Percentiles rank a stretch among this genome's conserved stretches.
phyloP scores from a whole-genome alignment of 129 eudicot species.

The Escallonia rubra region DNA sequence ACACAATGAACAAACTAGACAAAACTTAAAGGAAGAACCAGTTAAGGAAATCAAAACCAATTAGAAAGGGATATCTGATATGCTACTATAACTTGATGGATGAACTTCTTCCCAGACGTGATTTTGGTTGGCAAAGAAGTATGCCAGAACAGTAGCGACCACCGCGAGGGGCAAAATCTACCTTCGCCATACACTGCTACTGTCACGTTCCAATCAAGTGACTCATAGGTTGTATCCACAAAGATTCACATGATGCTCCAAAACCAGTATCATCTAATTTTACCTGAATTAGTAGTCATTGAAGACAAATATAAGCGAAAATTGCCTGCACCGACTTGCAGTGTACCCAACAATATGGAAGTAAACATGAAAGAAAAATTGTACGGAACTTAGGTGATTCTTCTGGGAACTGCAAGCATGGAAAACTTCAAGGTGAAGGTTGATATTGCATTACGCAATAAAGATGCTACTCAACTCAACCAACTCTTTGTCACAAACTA shows the following conservation, averaged over 20 bases:
- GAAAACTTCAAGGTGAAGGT: not conserved
- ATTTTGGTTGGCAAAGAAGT: not conserved
- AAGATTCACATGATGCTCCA: not conserved
- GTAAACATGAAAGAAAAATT: no score
- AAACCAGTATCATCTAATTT: no score
- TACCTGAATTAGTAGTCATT: no score
- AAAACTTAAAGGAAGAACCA: slow-evolving; percentile 2
- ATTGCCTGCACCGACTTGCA: no score
- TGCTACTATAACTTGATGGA: slow-evolving; percentile 3
- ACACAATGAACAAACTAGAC: slow-evolving; percentile 21
- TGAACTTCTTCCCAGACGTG: not conserved
- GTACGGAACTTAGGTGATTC: no score
- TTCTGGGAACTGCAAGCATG: no score
- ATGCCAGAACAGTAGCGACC: not conserved
- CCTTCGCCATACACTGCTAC: not conserved
- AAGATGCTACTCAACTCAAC: no score
- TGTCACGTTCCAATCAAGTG: no score
- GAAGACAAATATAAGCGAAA: no score
- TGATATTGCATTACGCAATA: not conserved
- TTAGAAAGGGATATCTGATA: not conserved
- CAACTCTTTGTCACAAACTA: no score
- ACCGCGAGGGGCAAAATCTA: slow-evolving; percentile 1
- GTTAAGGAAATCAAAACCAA: not conserved
- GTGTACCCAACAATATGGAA: no score
- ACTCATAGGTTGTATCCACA: not conserved